Base-by-base conservation (phyloP, 768 basidiomycete genomes). In the Tulasnella sp. region DNA sequence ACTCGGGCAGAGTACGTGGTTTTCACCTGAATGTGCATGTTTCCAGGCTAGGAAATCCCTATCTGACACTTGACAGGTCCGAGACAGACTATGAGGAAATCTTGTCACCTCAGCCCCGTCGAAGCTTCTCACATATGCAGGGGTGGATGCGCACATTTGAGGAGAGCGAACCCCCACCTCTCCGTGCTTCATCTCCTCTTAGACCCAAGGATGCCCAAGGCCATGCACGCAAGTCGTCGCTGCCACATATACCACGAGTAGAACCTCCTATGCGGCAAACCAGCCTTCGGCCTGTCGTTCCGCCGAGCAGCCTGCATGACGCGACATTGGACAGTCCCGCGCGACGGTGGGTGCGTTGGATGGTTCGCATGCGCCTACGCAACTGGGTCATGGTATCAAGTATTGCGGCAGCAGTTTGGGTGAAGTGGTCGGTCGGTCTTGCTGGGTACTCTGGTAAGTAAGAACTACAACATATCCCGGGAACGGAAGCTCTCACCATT, bases 391-490 rank as follows among this genome's bases (percentile, higher is more conserved):
- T 85, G 1, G 83, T 84, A 2, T 70, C 71, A 45, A 73, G 77
- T 8, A 69, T 89, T n/a, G 71, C 77, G 0, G 73, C 75, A 2
- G 75, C 82, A 1, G 73, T 76, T 1, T 73, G 80, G 67, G 71
- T 88, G 58, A 89, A 86, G 69, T 81, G 81, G 74, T 77, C 77
- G 60, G 74, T 88, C 29, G 84, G 88, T 13, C 65, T 93, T 27
- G 88, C 86, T 15, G 78, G 81, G 19, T 93, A 92, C 72, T 92
- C 89, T 30, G 91, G 91, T 88, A 62, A 59, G 84, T 72, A 21
- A n/a, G 17, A 4, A 4, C 23, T 13, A 13, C 15, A 13, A 27
- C 30, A n/a, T 48, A 9, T n/a, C 27, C 26, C 27, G 19, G 44
- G 51, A 45, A 32, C 49, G 53, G 24, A 45, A 44, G 48, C 2